Evolutionary conservation across 2,329 filamentous ascomycete genomes (phyloP), one percentile per base, ranked within the genome.

Genomic region (Seiridium unicorne): DNA sequence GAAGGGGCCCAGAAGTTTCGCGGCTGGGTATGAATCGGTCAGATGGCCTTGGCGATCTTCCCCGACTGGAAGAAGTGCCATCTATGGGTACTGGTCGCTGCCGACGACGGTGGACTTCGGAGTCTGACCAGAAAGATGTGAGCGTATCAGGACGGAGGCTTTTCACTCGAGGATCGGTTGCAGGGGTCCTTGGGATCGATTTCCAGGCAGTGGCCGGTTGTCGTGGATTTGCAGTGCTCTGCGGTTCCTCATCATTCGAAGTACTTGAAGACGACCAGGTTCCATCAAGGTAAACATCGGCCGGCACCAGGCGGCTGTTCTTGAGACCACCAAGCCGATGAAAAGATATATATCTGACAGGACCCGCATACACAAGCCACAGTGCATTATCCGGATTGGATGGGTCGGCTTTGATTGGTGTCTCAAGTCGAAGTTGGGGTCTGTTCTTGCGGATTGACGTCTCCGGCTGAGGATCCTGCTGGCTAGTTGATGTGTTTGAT

Each of bases 21-120:
- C 81, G 74, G 7, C 70, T 69, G 10, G 83, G 80, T 4, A 86
- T 74, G 63, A 84, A 86, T 51, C 84, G 79, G 64, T 86, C 82
- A 3, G 77, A 72, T 4, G 61, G 13, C 36, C 51, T 32, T 35
- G 46, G 32, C 5, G 31, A 2, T 7, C 26, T 35, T 6, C 49
- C 31, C 18, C 36, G 55, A 38, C 42, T 53, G 5, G 47, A 34
- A 13, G 59, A 10, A 11, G 42, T 54, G 7, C 26, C 18, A 7
- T 42, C 46, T 8, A 32, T 42, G 1, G 40, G n/a, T n/a, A 18
- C 26, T 8, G 42, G 38, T 34, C 48, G 47, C 8, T 42, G 26
- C 11, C 4, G 13, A 26, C 49, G 49, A n/a, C 34, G 34, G 4
- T 9, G 38, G 8, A 56, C 8, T 32, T 18, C 47, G 6, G 60